A percentile compares a stretch with the other conserved stretches of the same genome.
Evolutionary conservation across 1,284 basidiomycete species (phyloP).

Genomic region (Boletus sp.): DNA sequence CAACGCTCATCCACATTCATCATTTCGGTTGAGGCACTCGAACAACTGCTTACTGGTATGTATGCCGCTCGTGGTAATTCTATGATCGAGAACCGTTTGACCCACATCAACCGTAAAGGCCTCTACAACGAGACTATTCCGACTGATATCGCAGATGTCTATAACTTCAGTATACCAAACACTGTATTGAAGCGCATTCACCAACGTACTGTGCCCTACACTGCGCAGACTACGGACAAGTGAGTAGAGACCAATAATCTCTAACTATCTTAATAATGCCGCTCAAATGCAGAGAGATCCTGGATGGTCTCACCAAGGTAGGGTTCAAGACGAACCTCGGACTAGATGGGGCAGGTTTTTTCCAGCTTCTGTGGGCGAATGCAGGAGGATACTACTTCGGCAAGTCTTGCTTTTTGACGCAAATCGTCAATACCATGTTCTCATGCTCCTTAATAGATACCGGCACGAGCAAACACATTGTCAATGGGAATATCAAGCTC

Average conservation of each 20-base stretch:
- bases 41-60: slow-evolving; percentile 22
- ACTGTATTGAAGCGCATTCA: slow-evolving; percentile 19
- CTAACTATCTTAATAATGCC: background rate
- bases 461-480: slow-evolving; percentile 45
- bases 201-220: slow-evolving; percentile 21
- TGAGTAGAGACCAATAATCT: slow-evolving; percentile 9
- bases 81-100: background rate
- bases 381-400: slow-evolving; percentile 51
- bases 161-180: slow-evolving; percentile 23
- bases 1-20: slow-evolving; percentile 38
- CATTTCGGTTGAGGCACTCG: slow-evolving; percentile 26
- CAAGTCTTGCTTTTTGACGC: background rate
- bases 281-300: slow-evolving; percentile 32
- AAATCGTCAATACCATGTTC: too few relatives aligned
- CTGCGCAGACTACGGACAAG: slow-evolving; percentile 36
- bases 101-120: slow-evolving; percentile 5
- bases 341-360: slow-evolving; percentile 41
- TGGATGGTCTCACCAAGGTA: slow-evolving; percentile 46
- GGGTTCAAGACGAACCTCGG: slow-evolving; percentile 44
- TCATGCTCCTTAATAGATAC: slow-evolving; percentile 28
- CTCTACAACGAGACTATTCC: slow-evolving; percentile 33
- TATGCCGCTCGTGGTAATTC: background rate
- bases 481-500: slow-evolving; percentile 50
- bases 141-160: slow-evolving; percentile 32
- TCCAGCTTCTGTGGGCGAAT: slow-evolving; percentile 39